Conservation (phyloP, 2,329 filamentous ascomycete genomes). For the Allantophomopsis lycopodina region DNA sequence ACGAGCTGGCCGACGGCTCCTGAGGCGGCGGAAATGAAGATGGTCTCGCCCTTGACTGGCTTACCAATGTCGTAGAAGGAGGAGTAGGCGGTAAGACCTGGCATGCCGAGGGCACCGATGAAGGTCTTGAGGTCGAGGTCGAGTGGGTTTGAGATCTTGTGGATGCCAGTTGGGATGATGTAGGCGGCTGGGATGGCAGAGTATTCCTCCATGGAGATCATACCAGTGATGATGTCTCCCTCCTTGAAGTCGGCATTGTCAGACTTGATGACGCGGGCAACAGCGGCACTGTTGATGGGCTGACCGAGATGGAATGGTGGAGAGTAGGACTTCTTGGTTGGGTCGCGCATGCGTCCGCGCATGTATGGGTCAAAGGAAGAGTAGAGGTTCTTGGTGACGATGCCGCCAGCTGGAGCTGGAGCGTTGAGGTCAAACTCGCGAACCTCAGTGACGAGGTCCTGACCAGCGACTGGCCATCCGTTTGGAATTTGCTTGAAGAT, state of each 20-base stretch:
- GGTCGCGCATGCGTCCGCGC: conserved; percentile 62
- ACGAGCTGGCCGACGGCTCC: conserved; percentile 62
- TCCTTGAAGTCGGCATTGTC: conserved; percentile 45
- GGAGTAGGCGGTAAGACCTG: conserved; percentile 61
- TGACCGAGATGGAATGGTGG: conserved; percentile 45
- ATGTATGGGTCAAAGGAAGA: conserved; percentile 76
- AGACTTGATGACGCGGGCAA: conserved; percentile 61
- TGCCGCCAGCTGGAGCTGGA: conserved; percentile 46
- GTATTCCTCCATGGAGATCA: conserved; percentile 56
- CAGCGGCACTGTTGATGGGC: conserved; percentile 48
- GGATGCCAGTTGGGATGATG: conserved; percentile 23
- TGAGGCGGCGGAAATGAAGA: conserved; percentile 59
- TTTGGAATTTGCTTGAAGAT: conserved; percentile 58
- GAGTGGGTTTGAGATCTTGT: conserved; percentile 55
- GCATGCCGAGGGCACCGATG: conserved; percentile 66
- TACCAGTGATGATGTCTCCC: conserved; percentile 51
- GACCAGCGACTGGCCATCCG: conserved; percentile 52
- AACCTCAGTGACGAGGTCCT: conserved; percentile 56
- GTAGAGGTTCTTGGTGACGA: conserved; percentile 58
- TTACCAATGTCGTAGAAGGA: conserved; percentile 59
- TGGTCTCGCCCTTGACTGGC: conserved; percentile 61
- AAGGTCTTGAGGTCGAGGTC: conserved; percentile 53
- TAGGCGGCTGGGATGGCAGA: conserved; percentile 34
- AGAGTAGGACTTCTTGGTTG: conserved; percentile 52
- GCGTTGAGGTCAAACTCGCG: conserved; percentile 52